Percentiles rank a stretch among this genome's conserved stretches.
phyloP scores from a whole-genome alignment of 192 early-diverging fungal genomes.

The Glomus cerebriforme region DNA sequence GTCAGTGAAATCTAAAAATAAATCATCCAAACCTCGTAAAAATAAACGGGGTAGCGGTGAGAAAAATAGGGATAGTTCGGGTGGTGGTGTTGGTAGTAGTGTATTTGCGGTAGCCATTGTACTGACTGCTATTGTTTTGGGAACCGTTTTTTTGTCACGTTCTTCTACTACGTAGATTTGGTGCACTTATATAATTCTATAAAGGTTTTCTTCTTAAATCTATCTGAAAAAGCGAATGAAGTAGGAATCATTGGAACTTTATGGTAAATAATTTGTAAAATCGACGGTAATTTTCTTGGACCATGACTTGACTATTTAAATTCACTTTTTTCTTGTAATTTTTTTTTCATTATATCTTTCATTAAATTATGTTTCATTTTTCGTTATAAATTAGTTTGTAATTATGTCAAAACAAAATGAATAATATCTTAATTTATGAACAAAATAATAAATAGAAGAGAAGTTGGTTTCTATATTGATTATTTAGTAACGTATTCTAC shows the following conservation, averaged over 20 bases:
- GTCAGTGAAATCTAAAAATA: not conserved
- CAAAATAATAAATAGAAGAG: not conserved
- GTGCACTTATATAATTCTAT: conserved; percentile 25
- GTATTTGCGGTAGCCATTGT: conserved; percentile 32
- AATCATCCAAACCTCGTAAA: not conserved
- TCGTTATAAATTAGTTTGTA: not conserved
- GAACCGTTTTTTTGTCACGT: conserved; percentile 41
- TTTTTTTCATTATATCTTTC: not conserved
- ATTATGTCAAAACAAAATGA: no score
- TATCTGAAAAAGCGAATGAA: not conserved
- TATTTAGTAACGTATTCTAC: not conserved
- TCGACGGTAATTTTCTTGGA: not conserved
- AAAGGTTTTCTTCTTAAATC: not conserved
- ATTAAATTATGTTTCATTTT: not conserved
- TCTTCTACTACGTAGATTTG: conserved; percentile 26
- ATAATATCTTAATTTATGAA: not conserved
- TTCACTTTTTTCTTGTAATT: not conserved
- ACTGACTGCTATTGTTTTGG: conserved; percentile 50
- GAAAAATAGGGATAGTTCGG: not conserved
- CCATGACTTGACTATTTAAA: not conserved
- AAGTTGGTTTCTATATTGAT: not conserved
- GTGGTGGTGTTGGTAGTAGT: conserved; percentile 6
- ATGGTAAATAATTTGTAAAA: not conserved
- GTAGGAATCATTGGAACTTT: not conserved
- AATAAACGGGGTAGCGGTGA: not conserved